phyloP scores from a whole-genome alignment of 1,139 yeast species.

The Blastobotrys arbuscula region DNA sequence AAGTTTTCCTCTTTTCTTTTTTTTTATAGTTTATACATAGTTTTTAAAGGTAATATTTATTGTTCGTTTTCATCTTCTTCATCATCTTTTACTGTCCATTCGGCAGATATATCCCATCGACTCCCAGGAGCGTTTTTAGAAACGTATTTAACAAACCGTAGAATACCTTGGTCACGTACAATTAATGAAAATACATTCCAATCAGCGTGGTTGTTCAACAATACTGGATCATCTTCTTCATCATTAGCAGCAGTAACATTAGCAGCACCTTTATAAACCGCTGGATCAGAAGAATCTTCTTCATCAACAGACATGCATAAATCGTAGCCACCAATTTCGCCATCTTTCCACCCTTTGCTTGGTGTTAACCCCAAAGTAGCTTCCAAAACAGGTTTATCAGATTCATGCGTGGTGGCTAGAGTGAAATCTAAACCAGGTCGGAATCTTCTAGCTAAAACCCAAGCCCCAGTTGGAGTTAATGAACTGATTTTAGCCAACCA shows the following conservation, averaged over 20 bases:
- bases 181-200: conserved; percentile 80
- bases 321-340: conserved; percentile 92
- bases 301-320: conserved; percentile 51
- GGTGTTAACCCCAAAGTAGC: conserved; percentile 80
- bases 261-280: conserved; percentile 24
- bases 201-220: conserved; percentile 72
- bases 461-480: conserved; percentile 59
- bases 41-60: conserved; percentile 20
- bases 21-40: conserved; percentile 1
- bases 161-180: conserved; percentile 74
- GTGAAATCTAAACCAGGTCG: conserved; percentile 95
- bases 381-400: conserved; percentile 39
- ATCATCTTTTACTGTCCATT: conserved; percentile 62
- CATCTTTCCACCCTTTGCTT: conserved; percentile 74
- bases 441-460: conserved; percentile 72
- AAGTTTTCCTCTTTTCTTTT: conserved; percentile 2
- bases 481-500: conserved; percentile 66
- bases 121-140: conserved; percentile 85
- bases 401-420: conserved; percentile 61
- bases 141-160: conserved; percentile 89
- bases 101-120: conserved; percentile 83
- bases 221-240: conserved; percentile 72
- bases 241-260: conserved; percentile 39
- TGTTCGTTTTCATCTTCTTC: conserved; percentile 22
- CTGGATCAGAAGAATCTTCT: conserved; percentile 27